Evolutionary conservation across 116 monocot genomes (phyloP), one percentile per base, ranked within the genome.

Genomic region (Dioscorea cayenensis): DNA sequence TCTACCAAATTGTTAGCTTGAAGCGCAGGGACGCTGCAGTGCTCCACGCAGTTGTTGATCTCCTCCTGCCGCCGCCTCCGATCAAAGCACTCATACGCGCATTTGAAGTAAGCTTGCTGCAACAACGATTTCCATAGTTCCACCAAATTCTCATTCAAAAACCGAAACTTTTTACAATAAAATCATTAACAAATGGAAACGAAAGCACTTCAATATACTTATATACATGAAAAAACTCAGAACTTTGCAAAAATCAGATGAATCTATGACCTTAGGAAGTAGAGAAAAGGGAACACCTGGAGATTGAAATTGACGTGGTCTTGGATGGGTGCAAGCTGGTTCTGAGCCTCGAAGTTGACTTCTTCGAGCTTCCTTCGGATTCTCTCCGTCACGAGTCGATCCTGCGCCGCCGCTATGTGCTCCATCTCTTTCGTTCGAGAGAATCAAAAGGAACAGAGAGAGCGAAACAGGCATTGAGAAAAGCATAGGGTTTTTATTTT

Each of bases 221-320:
- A 27, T 8, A 28, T 12, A 32, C 6, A 36, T 19, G 17, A 50
- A 32, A 38, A 37, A 3, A 68, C 4, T 2, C 14, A 65, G 18
- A 43, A 35, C 6, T 4, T 16, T 0, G 12, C 65, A 22, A 21
- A 49, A 28, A 64, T 9, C 3, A 23, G 18, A 73, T 48, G 14
- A 49, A 50, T 21, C 2, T 64, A 43, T 14, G 19, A 19, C n/a
- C 10, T 17, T 18, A 16, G 21, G 3, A 28, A 28, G 28, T 36
- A 63, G 25, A 71, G 43, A 43, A 43, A 43, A 43, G 43, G 23
- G 8, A 16, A 11, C 37, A 80, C 92, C 90, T 92, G 92, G 76
- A 96, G 96, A 49, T 72, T 91, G 89, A 99, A 99, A 67, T 93
- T 93, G 76, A 99, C 97, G 55, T 99, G 94, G 59, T 99, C 97